These are phyloP conservation scores for Botryotinia narcissicola DNA, from an alignment of 2,329 filamentous ascomycete genomes.

Conservation along the genomic window DNA sequence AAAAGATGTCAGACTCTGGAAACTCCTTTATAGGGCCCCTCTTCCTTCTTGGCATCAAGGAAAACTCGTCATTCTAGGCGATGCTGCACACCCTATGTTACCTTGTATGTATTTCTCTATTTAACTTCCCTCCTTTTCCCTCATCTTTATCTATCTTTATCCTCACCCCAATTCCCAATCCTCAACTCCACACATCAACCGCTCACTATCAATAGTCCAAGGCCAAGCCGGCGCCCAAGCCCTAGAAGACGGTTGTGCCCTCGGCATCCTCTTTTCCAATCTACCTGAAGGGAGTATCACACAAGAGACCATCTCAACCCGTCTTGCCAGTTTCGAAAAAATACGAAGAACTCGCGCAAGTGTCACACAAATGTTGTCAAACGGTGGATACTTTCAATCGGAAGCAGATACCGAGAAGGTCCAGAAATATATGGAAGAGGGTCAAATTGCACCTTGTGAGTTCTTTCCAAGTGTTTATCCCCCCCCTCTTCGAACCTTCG, in stretches of 20 bases:
- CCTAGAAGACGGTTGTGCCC: constrained; percentile 63
- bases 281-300: not conserved
- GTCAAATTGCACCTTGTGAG: constrained; percentile 6
- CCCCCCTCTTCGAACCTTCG: not conserved
- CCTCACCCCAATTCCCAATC: no score
- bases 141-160: no score
- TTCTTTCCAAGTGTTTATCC: not conserved
- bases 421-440: not conserved
- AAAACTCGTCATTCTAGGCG: constrained; percentile 59
- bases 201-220: constrained; percentile 42
- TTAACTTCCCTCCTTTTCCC: not conserved
- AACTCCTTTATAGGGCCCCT: constrained; percentile 34
- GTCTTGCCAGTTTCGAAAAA: constrained; percentile 1
- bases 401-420: not conserved
- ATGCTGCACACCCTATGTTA: constrained; percentile 67
- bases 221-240: constrained; percentile 62
- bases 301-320: not conserved
- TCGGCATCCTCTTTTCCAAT: constrained; percentile 39
- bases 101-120: constrained; percentile 41
- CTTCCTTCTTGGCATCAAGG: constrained; percentile 51
- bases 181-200: no score
- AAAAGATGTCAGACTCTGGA: constrained; percentile 18
- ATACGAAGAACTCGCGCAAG: constrained; percentile 7
- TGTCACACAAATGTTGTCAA: constrained; percentile 16
- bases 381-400: not conserved